Percentiles rank a stretch among this genome's conserved stretches.
Evolutionary conservation across 2,329 filamentous ascomycete species (phyloP).

Genomic region (Botrytis fragariae): DNA sequence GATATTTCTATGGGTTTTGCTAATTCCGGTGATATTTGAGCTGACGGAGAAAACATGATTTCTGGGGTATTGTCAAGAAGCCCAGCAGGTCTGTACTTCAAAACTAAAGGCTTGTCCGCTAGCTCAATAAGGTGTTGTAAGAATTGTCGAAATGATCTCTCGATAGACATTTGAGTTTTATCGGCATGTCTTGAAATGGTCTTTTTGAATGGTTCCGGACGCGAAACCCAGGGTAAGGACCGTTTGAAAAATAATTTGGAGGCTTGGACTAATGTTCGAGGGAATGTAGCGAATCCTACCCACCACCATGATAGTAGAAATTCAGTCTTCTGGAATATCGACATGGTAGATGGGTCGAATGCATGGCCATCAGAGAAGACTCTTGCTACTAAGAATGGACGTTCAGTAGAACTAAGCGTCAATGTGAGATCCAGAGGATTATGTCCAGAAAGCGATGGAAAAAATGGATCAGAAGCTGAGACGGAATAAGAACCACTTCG

Average conservation of each 20-base stretch:
- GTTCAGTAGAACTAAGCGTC: slow-evolving; percentile 56
- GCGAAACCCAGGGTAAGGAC: slow-evolving; percentile 61
- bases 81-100: slow-evolving; percentile 56
- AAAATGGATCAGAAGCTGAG: slow-evolving; percentile 49
- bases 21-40: slow-evolving; percentile 24
- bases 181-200: slow-evolving; percentile 56
- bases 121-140: slow-evolving; percentile 50
- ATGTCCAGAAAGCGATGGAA: slow-evolving; percentile 44
- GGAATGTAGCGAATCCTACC: slow-evolving; percentile 65
- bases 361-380: slow-evolving; percentile 53
- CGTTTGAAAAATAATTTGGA: slow-evolving; percentile 53
- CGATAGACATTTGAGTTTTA: slow-evolving; percentile 47
- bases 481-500: slow-evolving; percentile 55
- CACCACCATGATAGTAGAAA: slow-evolving; percentile 62
- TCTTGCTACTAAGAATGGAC: slow-evolving; percentile 60
- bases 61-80: slow-evolving; percentile 42
- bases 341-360: slow-evolving; percentile 50
- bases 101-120: slow-evolving; percentile 44
- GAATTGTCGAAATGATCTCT: slow-evolving; percentile 49
- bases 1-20: slow-evolving; percentile 50
- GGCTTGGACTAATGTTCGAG: slow-evolving; percentile 63
- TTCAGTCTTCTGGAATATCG: slow-evolving; percentile 41
- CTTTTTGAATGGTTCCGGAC: slow-evolving; percentile 58
- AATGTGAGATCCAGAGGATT: slow-evolving; percentile 64
- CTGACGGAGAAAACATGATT: slow-evolving; percentile 41